Evolutionary conservation across 75 land plant genomes (phyloP).

Genomic region (Ceratopteris richardii): DNA sequence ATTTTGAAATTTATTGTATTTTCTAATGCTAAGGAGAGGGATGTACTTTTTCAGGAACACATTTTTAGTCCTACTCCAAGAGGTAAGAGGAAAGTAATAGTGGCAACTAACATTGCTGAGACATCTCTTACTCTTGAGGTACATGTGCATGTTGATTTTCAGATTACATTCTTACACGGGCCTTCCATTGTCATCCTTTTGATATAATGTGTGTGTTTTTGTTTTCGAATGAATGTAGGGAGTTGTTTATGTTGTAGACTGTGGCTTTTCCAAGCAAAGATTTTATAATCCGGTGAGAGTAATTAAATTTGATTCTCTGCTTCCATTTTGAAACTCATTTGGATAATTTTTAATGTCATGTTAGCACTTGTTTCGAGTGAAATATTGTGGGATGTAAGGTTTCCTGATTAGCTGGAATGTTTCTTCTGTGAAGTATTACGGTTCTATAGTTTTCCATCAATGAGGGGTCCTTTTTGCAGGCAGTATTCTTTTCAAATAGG

Average conservation of each 20-base stretch:
- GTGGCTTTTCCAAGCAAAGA: conserved; percentile 92
- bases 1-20: too few species aligned
- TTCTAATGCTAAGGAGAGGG: too few species aligned
- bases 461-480: too few species aligned
- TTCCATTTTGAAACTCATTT: too few species aligned
- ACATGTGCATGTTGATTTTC: background rate
- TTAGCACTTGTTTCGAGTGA: too few species aligned
- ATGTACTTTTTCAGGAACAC: conserved; percentile 57
- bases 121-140: conserved; percentile 95
- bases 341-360: too few species aligned
- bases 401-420: too few species aligned
- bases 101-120: conserved; percentile 96
- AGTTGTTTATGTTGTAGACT: conserved; percentile 88
- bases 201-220: background rate
- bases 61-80: conserved; percentile 71
- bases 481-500: too few species aligned
- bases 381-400: too few species aligned
- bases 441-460: too few species aligned
- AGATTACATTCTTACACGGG: too few species aligned
- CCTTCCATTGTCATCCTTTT: background rate
- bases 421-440: too few species aligned
- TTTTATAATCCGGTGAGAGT: conserved; percentile 80
- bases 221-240: conserved; percentile 46
- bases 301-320: background rate
- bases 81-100: conserved; percentile 90